Evolutionary conservation across 495 filamentous ascomycete species (phyloP), one percentile per base, ranked within the genome.

Genomic region (Penicillium paradoxum): DNA sequence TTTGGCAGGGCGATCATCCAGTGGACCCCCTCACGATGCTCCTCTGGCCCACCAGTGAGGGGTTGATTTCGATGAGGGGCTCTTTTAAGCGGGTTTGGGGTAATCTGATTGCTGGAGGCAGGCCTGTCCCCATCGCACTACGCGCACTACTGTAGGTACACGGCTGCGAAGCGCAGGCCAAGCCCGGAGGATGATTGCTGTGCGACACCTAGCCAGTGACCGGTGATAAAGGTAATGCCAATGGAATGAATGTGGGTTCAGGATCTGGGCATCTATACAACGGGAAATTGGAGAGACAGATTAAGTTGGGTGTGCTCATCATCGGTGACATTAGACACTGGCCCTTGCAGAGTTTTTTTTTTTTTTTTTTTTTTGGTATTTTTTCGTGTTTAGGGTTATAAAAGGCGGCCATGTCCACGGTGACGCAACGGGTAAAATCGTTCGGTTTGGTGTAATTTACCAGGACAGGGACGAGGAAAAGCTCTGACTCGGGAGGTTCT

Each of bases 141-240:
- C 11, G 15, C 30, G 49, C 59, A 46, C 63, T 66, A 66, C 58
- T 58, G 63, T 64, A 66, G 63, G 63, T 64, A 66, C 63, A 61
- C 60, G 50, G 51, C 53, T 59, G 49, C 54, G 50, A 36, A 51
- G 56, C 49, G 51, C 48, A 47, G 60, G 61, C 60, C 60, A 61
- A 66, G 61, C 56, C 24, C 8, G 22, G n/a, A 14, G n/a, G 17
- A 44, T n/a, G n/a, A 11, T 6, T 7, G n/a, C 13, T 18, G 21
- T 49, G 15, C 21, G 21, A 38, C 9, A 24, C 22, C 24, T 24
- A n/a, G 33, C 46, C 46, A 49, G 46, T 49, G 29, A 13, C 13
- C 19, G 13, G n/a, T 4, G 45, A 36, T 36, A 25, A 32, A 47
- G 24, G 45, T 36, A 37, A 47, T 47, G 45, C 45, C 45, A 47